phyloP scores from a whole-genome alignment of 2,329 filamentous ascomycete species.

The Diaporthe sp. region DNA sequence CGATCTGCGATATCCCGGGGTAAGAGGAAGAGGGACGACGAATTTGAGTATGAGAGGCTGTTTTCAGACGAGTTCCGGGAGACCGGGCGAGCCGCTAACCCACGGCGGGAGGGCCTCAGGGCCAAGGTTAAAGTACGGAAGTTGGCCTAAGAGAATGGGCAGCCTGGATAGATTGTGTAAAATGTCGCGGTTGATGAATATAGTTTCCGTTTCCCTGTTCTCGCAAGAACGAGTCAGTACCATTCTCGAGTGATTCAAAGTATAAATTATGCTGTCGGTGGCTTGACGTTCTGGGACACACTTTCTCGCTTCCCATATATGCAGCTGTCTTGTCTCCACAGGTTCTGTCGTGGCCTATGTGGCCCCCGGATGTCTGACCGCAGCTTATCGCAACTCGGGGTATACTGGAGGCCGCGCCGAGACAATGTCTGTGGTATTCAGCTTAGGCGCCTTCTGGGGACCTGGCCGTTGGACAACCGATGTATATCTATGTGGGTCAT shows the following conservation, averaged over 20 bases:
- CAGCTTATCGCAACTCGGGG: neutral
- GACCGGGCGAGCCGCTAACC: neutral
- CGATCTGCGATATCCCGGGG: no score
- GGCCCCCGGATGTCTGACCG: neutral
- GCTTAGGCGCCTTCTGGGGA: neutral
- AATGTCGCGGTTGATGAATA: neutral
- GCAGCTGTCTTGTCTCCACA: neutral
- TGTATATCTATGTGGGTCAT: neutral
- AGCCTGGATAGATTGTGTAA: no score
- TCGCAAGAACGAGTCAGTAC: neutral
- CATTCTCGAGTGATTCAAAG: neutral
- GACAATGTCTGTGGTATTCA: neutral
- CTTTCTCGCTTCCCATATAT: neutral
- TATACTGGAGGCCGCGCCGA: no score
- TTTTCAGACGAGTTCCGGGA: neutral
- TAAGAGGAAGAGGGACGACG: neutral
- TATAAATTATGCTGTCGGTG: neutral
- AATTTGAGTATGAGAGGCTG: neutral
- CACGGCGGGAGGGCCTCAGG: neutral
- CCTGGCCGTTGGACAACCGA: neutral
- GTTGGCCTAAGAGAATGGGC: neutral
- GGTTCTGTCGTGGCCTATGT: neutral
- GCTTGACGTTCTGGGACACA: neutral
- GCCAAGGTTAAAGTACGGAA: neutral
- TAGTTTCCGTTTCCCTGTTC: neutral